Conservation (phyloP, 192 early-diverging fungal genomes). For the Coemansia sp. region DNA sequence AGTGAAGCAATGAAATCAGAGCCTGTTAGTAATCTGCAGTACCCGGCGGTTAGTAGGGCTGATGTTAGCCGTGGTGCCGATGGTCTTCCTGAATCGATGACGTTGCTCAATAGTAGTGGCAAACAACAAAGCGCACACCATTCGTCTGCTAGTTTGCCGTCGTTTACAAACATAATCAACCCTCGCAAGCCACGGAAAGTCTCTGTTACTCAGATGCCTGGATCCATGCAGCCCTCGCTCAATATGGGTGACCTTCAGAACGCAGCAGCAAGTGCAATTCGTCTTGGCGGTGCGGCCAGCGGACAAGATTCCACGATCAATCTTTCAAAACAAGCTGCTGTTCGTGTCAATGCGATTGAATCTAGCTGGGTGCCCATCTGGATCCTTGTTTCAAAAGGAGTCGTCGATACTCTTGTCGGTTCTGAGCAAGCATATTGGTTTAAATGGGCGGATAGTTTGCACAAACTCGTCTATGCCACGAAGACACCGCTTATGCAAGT, state of each 20-base stretch:
- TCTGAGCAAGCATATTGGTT: background rate
- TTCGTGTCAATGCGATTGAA: slow-evolving; percentile 15
- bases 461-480: background rate
- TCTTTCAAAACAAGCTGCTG: background rate
- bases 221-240: slow-evolving; percentile 26
- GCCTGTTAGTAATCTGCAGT: slow-evolving; percentile 18
- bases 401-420: slow-evolving; percentile 18
- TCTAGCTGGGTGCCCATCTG: slow-evolving; percentile 33
- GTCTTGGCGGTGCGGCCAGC: background rate
- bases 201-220: slow-evolving; percentile 25
- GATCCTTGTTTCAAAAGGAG: slow-evolving; percentile 20
- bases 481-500: background rate
- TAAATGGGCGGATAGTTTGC: slow-evolving; percentile 10
- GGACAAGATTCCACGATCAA: background rate
- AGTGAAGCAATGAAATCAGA: background rate
- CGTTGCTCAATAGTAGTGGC: background rate
- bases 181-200: slow-evolving; percentile 14
- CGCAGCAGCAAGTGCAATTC: background rate
- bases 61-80: slow-evolving; percentile 6
- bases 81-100: background rate
- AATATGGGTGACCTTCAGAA: slow-evolving; percentile 23
- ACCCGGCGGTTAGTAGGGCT: slow-evolving; percentile 8
- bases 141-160: slow-evolving; percentile 11
- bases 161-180: slow-evolving; percentile 50
- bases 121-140: background rate